Percentiles rank a stretch among this genome's conserved stretches.
phyloP scores from a whole-genome alignment of 2,329 filamentous ascomycete species.

The Xylariaceae sp. region DNA sequence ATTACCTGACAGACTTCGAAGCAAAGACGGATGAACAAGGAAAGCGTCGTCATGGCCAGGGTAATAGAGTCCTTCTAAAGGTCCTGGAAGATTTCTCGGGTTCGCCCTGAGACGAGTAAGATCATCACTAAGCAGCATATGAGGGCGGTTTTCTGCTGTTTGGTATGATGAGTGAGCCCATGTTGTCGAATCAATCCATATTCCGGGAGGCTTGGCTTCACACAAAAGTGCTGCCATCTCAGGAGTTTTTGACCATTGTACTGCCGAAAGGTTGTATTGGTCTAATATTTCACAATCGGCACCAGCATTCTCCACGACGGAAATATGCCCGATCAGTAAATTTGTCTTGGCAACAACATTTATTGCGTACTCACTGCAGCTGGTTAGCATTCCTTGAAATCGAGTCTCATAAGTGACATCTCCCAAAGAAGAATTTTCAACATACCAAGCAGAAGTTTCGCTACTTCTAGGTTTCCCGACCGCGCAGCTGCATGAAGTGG shows the following conservation, averaged over 20 bases:
- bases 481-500: not conserved
- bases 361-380: no score
- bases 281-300: conserved; percentile 1
- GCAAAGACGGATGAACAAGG: not conserved
- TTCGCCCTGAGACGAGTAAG: not conserved
- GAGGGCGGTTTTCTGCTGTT: no score
- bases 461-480: not conserved
- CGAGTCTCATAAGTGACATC: no score
- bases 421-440: no score
- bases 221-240: not conserved
- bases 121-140: not conserved
- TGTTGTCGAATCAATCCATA: conserved; percentile 5
- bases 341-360: no score
- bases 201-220: not conserved
- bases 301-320: no score
- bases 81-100: not conserved
- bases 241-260: not conserved
- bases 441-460: conserved; percentile 1
- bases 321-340: no score
- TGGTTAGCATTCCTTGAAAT: no score
- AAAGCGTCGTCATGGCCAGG: no score
- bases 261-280: not conserved
- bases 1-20: not conserved
- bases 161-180: not conserved
- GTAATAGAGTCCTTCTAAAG: no score